Evolutionary conservation across 2,329 filamentous ascomycete genomes (phyloP).

Genomic region (Amphichorda felina): DNA sequence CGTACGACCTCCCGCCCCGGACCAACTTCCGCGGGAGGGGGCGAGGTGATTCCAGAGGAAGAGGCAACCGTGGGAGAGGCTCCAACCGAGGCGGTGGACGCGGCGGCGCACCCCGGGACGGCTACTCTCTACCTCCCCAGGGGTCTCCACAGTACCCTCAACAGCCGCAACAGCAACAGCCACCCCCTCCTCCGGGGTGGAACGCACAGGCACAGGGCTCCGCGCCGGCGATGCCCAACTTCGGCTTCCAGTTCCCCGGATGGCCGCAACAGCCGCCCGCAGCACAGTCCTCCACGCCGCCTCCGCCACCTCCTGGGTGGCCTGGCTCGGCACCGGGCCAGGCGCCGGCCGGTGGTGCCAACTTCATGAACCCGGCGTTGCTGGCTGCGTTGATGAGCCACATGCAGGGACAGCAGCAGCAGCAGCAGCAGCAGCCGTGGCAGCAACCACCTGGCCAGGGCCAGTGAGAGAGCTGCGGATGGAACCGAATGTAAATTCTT

Average conservation of each 20-base stretch:
- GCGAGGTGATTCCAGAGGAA: slow-evolving; percentile 20
- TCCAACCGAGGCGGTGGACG: slow-evolving; percentile 28
- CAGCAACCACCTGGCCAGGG: slow-evolving; percentile 13
- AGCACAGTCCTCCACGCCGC: slow-evolving; percentile 10
- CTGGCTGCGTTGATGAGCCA: slow-evolving; percentile 36
- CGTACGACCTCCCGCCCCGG: slow-evolving; percentile 21
- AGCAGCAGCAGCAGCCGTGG: slow-evolving; percentile 14
- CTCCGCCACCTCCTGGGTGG: slow-evolving; percentile 28
- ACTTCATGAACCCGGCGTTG: slow-evolving; percentile 44
- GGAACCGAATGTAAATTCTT: neutral
- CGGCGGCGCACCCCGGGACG: slow-evolving; percentile 20
- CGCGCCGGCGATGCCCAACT: slow-evolving; percentile 12
- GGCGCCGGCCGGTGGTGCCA: slow-evolving; percentile 8
- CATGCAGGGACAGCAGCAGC: slow-evolving; percentile 21
- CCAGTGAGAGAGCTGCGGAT: slow-evolving; percentile 8
- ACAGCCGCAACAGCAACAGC: slow-evolving; percentile 17
- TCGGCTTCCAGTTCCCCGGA: slow-evolving; percentile 30
- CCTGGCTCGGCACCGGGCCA: slow-evolving; percentile 18
- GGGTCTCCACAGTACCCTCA: slow-evolving; percentile 13
- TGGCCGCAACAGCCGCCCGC: slow-evolving; percentile 25
- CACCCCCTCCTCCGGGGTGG: slow-evolving; percentile 6
- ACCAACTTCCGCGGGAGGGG: slow-evolving; percentile 33
- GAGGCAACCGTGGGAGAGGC: slow-evolving; percentile 21
- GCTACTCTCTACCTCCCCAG: slow-evolving; percentile 28
- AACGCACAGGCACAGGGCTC: slow-evolving; percentile 8